Percentiles rank a stretch among this genome's conserved stretches.
These are phyloP conservation scores for Torrubiella hemipterigena DNA, from an alignment of 2,329 filamentous ascomycete genomes.

Conservation along the genomic window DNA sequence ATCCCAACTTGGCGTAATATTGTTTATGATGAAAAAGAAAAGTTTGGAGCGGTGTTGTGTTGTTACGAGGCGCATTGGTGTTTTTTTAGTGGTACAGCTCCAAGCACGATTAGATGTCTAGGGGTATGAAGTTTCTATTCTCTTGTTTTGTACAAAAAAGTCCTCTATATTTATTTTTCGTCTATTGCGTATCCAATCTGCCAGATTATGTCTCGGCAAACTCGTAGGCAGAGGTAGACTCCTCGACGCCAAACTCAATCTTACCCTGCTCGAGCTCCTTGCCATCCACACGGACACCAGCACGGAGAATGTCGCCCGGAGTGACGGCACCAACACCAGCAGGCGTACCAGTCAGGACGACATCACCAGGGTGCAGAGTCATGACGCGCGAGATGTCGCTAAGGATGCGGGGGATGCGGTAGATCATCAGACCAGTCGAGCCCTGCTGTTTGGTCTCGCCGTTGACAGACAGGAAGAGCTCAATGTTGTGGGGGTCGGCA, in stretches of 20 bases:
- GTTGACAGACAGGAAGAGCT: constrained; percentile 80
- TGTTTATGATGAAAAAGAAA: not conserved
- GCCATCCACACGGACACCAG: constrained; percentile 67
- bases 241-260: constrained; percentile 74
- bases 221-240: constrained; percentile 64
- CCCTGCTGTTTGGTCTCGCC: constrained; percentile 67
- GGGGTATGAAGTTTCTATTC: not conserved
- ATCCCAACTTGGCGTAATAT: constrained; percentile 38
- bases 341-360: constrained; percentile 92
- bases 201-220: constrained; percentile 56
- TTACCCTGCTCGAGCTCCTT: constrained; percentile 74
- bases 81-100: not conserved
- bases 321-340: constrained; percentile 85
- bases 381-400: constrained; percentile 91
- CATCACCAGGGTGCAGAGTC: constrained; percentile 83
- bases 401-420: constrained; percentile 75
- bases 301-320: constrained; percentile 77
- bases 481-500: constrained; percentile 75
- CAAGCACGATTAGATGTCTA: too few species aligned
- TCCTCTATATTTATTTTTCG: constrained; percentile 2
- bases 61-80: not conserved
- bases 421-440: constrained; percentile 89
- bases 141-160: constrained; percentile 1
- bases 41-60: not conserved
- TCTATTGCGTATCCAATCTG: not conserved